phyloP scores from a whole-genome alignment of 148 eudicot genomes.

The Persicaria maculosa region DNA sequence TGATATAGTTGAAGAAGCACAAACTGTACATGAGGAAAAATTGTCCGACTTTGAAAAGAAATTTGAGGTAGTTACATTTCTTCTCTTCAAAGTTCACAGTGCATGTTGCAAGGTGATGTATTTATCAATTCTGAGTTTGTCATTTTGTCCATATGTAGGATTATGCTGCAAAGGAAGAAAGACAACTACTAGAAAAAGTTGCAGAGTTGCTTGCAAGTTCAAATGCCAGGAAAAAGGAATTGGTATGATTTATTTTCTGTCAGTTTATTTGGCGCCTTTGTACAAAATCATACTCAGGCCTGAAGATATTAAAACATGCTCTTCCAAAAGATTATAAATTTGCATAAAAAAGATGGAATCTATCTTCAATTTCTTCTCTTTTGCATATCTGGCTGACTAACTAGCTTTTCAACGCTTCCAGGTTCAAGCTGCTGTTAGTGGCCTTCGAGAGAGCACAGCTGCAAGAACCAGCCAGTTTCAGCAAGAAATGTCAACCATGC shows the following conservation, averaged over 20 bases:
- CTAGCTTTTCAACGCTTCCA: constrained; percentile 13
- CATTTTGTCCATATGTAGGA: constrained; percentile 36
- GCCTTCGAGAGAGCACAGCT: constrained; percentile 70
- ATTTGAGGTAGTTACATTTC: constrained; percentile 57
- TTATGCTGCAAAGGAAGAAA: constrained; percentile 89
- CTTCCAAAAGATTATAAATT: not conserved
- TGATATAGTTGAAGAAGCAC: constrained; percentile 72
- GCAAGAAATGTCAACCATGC: constrained; percentile 85
- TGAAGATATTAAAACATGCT: not conserved
- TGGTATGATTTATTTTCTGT: constrained; percentile 38
- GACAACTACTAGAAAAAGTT: constrained; percentile 70
- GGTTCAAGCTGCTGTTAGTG: constrained; percentile 76
- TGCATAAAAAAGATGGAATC: not conserved
- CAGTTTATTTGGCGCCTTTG: not conserved
- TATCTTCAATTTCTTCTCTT: not conserved
- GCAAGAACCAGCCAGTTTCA: constrained; percentile 61
- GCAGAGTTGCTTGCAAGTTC: constrained; percentile 93
- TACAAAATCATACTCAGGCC: not conserved
- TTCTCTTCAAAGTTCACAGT: not conserved
- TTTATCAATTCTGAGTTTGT: constrained; percentile 6
- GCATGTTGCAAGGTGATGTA: not conserved
- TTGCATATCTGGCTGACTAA: not conserved
- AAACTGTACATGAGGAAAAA: constrained; percentile 62
- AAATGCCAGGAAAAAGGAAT: constrained; percentile 81
- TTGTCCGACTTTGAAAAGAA: constrained; percentile 78